phyloP scores from a whole-genome alignment of 2,329 filamentous ascomycete species.

The Lachnellula cervina region DNA sequence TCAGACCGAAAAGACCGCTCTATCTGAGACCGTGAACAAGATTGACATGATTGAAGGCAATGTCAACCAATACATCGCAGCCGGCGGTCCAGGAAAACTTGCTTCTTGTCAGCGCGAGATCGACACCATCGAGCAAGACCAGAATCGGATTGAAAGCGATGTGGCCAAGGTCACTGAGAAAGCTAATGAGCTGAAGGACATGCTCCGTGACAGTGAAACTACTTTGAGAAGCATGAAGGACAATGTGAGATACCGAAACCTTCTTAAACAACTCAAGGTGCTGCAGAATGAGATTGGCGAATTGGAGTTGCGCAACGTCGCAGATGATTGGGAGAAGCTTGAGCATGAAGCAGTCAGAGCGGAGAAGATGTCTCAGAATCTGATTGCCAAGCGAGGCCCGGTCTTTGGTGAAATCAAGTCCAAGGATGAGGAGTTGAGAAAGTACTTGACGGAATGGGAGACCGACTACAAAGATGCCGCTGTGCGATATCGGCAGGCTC shows the following conservation, averaged over 20 bases:
- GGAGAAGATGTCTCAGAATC: conserved; percentile 62
- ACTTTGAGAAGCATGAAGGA: conserved; percentile 84
- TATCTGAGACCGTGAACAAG: conserved; percentile 71
- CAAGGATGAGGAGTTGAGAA: conserved; percentile 74
- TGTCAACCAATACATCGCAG: conserved; percentile 73
- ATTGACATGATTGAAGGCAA: conserved; percentile 70
- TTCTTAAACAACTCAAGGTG: conserved; percentile 60
- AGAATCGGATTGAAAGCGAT: conserved; percentile 62
- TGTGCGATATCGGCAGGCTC: conserved; percentile 74
- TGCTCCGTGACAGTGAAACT: conserved; percentile 72
- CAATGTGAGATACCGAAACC: conserved; percentile 81
- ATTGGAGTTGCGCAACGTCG: conserved; percentile 73
- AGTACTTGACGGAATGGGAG: conserved; percentile 74
- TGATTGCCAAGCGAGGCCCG: conserved; percentile 67
- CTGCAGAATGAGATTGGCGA: conserved; percentile 67
- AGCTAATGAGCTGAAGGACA: conserved; percentile 72
- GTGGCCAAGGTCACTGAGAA: conserved; percentile 61
- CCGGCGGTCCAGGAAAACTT: conserved; percentile 69
- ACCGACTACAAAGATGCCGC: conserved; percentile 82
- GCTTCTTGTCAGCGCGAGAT: conserved; percentile 66
- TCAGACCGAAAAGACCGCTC: conserved; percentile 62
- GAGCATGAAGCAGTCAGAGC: conserved; percentile 62
- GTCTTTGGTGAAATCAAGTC: conserved; percentile 75
- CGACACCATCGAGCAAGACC: conserved; percentile 59
- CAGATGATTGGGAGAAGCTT: conserved; percentile 74